A percentile compares a stretch with the other conserved stretches of the same genome.
These are phyloP conservation scores for Saccharomycopsis javanensis DNA, from an alignment of 805 yeast species.

Conservation along the genomic window DNA sequence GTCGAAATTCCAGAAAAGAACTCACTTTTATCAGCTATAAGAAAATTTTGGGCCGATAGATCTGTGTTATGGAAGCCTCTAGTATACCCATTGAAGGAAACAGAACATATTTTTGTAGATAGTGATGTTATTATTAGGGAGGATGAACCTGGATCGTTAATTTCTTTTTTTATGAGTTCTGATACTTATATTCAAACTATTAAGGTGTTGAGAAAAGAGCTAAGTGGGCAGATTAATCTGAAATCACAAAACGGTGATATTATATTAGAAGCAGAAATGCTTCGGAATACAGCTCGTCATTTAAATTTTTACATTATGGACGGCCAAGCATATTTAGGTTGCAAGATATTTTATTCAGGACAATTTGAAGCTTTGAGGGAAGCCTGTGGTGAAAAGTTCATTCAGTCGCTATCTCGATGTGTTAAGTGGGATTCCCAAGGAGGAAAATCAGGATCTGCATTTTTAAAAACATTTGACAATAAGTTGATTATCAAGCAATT, in stretches of 20 bases:
- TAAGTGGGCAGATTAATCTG: constrained; percentile 1
- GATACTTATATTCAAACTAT: constrained; percentile 70
- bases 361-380: constrained; percentile 91
- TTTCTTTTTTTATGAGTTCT: constrained; percentile 85
- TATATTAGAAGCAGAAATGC: constrained; percentile 56
- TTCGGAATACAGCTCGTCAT: constrained; percentile 79
- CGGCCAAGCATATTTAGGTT: constrained; percentile 71
- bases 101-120: constrained; percentile 89
- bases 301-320: constrained; percentile 87
- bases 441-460: constrained; percentile 93
- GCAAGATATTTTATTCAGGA: constrained; percentile 91
- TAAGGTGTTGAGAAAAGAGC: constrained; percentile 25
- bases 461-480: constrained; percentile 85
- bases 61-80: constrained; percentile 94
- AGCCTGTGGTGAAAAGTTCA: constrained; percentile 70
- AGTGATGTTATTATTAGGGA: constrained; percentile 90
- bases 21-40: constrained; percentile 70
- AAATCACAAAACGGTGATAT: constrained; percentile 9
- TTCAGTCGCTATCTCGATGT: constrained; percentile 88
- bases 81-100: constrained; percentile 63
- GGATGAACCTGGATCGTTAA: constrained; percentile 90
- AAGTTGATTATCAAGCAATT: constrained; percentile 83
- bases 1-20: constrained; percentile 44
- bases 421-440: constrained; percentile 94
- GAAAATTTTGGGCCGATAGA: constrained; percentile 96